These are phyloP conservation scores for Niveomyces coronatus DNA, from an alignment of 2,329 filamentous ascomycete genomes.

Conservation along the genomic window DNA sequence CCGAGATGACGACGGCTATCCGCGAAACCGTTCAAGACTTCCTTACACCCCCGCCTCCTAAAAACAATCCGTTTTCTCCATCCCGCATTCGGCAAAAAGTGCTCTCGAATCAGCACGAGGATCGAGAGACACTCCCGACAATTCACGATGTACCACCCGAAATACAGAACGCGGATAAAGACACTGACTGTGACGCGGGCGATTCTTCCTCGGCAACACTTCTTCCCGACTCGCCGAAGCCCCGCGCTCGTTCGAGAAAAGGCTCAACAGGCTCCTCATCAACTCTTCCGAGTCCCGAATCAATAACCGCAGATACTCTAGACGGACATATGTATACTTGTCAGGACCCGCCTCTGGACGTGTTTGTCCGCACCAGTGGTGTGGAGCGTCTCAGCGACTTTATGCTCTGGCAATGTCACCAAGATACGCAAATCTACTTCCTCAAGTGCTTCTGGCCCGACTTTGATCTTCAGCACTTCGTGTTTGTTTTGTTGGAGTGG, in stretches of 20 bases:
- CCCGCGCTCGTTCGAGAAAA: constrained; percentile 22
- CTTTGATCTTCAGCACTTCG: constrained; percentile 86
- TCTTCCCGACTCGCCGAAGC: constrained; percentile 42
- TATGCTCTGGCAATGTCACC: constrained; percentile 97
- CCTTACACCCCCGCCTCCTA: constrained; percentile 57
- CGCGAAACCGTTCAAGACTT: constrained; percentile 81
- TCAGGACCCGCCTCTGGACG: constrained; percentile 74
- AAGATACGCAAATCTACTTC: constrained; percentile 87
- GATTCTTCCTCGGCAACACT: constrained; percentile 52
- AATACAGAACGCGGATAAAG: constrained; percentile 32
- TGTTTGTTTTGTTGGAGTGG: constrained; percentile 91
- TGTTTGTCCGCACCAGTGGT: constrained; percentile 85
- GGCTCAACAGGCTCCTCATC: constrained; percentile 24
- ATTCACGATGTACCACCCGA: constrained; percentile 40
- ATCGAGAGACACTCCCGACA: constrained; percentile 35
- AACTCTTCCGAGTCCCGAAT: constrained; percentile 63
- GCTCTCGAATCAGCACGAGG: constrained; percentile 51
- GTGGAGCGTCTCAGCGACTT: constrained; percentile 92
- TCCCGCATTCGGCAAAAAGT: constrained; percentile 82
- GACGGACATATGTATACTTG: constrained; percentile 82
- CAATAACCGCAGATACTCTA: constrained; percentile 73
- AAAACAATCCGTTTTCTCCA: constrained; percentile 71
- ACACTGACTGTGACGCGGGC: constrained; percentile 37
- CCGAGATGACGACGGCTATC: constrained; percentile 88
- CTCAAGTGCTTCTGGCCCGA: constrained; percentile 90